phyloP scores from a whole-genome alignment of 495 filamentous ascomycete species.

The Tuber borchii region DNA sequence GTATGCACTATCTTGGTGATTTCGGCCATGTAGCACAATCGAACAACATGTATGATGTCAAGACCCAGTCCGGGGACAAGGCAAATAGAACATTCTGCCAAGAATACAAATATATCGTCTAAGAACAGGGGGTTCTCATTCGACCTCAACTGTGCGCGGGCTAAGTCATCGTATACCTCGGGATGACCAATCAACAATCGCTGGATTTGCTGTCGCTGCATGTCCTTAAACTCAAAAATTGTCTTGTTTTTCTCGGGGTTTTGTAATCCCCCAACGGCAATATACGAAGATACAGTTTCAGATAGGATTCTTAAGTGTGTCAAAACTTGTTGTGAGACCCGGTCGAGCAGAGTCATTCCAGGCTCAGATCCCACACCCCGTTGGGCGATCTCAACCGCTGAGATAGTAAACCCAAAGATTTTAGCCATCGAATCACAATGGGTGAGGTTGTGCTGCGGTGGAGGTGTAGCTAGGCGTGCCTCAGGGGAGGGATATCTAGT shows the following conservation, averaged over 20 bases:
- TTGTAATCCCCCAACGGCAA: conserved; percentile 65
- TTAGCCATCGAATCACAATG: conserved; percentile 58
- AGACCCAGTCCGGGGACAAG: conserved; percentile 65
- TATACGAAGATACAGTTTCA: conserved; percentile 80
- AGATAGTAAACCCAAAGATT: conserved; percentile 79
- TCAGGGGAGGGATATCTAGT: conserved; percentile 44
- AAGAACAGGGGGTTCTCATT: conserved; percentile 60
- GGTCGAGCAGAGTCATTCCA: conserved; percentile 71
- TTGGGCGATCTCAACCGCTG: conserved; percentile 84
- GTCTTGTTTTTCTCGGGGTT: conserved; percentile 55
- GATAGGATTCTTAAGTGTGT: conserved; percentile 86
- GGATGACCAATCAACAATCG: conserved; percentile 60
- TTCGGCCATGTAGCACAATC: conserved; percentile 86
- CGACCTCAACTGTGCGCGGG: conserved; percentile 12
- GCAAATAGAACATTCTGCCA: conserved; percentile 65
- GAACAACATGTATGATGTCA: conserved; percentile 74
- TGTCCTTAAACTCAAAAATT: conserved; percentile 60
- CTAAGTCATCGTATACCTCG: conserved; percentile 39
- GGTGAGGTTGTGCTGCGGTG: conserved; percentile 21
- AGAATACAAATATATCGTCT: conserved; percentile 78
- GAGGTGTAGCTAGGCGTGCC: conserved; percentile 8
- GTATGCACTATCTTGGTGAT: conserved; percentile 63
- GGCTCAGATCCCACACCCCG: conserved; percentile 73
- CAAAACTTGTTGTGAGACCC: conserved; percentile 69
- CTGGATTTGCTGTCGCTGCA: conserved; percentile 65